Evolutionary conservation across 768 basidiomycete genomes (phyloP), one percentile per base, ranked within the genome.

Genomic region (Phaffia australis): DNA sequence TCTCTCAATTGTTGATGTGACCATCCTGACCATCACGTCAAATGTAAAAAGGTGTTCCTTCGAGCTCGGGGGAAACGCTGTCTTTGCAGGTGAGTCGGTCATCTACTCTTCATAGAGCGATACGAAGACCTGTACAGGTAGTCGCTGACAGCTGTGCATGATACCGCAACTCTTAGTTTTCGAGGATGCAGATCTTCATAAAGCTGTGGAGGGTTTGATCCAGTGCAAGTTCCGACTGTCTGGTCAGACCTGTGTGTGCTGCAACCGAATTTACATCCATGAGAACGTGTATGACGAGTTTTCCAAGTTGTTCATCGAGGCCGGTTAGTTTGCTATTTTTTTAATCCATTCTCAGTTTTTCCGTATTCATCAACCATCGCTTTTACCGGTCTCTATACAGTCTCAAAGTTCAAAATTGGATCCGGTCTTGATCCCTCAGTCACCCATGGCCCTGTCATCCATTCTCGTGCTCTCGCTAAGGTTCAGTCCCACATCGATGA

Each of bases 401-500:
- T 91, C n/a, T 76, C 87, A 6, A 77, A 81, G 15, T 90, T 91
- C 79, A 90, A 89, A 73, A 79, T 94, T 66, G 95, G 95, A 21
- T 84, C 91, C 65, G 93, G 93, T 2, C 81, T 92, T 27, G 87
- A 89, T 60, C 80, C 82, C 62, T 81, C 82, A 68, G 50, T 71
- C 52, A 98, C 94, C 0, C 93, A 97, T 71, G 95, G 95, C 0
- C 95, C 95, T 18, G 81, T 99, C 58, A 95, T 99, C 69, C 93
- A 98, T 77, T 76, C 77, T 19, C 85, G 85, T 27, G 92, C 92
- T 0, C 79, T 92, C 60, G 83, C 86, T 71, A 99, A 99, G 77
- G 90, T 93, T 21, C 78, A 82, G 60, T 78, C 80, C 56, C 95
- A 99, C 77, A 84, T 99, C 68, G 82, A 89, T 30, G 91, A 98